Percentiles rank a stretch among this genome's conserved stretches.
Evolutionary conservation across 2,329 filamentous ascomycete genomes (phyloP).

Genomic region (Ophiocordyceps camponoti-leonardi): DNA sequence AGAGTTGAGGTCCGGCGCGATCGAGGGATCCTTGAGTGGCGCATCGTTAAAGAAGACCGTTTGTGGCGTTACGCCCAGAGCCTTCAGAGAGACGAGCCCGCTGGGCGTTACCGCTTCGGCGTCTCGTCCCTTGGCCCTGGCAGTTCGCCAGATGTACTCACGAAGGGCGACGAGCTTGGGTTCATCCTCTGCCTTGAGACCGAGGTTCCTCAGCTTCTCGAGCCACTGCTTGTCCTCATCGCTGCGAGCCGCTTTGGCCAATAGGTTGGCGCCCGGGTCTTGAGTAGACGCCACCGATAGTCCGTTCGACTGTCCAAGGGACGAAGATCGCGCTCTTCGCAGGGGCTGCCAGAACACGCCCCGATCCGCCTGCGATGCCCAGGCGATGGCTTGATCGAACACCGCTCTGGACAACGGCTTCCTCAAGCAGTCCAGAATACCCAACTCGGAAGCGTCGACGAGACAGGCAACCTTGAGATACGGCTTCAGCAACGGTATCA

Average conservation of each 20-base stretch:
- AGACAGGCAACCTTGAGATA: conserved; percentile 63
- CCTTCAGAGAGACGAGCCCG: conserved; percentile 51
- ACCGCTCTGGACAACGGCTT: conserved; percentile 62
- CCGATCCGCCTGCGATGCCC: conserved; percentile 67
- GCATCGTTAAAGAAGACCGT: conserved; percentile 86
- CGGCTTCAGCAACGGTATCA: conserved; percentile 62
- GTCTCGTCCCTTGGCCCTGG: conserved; percentile 43
- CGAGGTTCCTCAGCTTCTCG: conserved; percentile 66
- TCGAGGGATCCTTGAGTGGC: conserved; percentile 27
- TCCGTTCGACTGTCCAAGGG: conserved; percentile 43
- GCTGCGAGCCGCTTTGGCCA: conserved; percentile 54
- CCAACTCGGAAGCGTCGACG: conserved; percentile 49
- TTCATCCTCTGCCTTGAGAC: conserved; percentile 70
- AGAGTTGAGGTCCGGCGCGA: conserved; percentile 13
- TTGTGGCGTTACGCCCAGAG: conserved; percentile 62
- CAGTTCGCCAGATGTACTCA: conserved; percentile 83
- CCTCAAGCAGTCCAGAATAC: conserved; percentile 67
- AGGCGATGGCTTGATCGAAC: conserved; percentile 70
- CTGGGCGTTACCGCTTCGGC: conserved; percentile 15
- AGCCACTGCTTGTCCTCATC: conserved; percentile 94
- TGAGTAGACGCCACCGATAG: conserved; percentile 35
- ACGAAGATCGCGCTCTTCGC: conserved; percentile 43
- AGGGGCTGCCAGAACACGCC: conserved; percentile 78
- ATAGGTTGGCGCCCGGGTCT: conserved; percentile 36
- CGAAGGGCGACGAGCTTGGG: conserved; percentile 71